Evolutionary conservation across 495 filamentous ascomycete species (phyloP), one percentile per base, ranked within the genome.

Genomic region (Apodospora peruviana): DNA sequence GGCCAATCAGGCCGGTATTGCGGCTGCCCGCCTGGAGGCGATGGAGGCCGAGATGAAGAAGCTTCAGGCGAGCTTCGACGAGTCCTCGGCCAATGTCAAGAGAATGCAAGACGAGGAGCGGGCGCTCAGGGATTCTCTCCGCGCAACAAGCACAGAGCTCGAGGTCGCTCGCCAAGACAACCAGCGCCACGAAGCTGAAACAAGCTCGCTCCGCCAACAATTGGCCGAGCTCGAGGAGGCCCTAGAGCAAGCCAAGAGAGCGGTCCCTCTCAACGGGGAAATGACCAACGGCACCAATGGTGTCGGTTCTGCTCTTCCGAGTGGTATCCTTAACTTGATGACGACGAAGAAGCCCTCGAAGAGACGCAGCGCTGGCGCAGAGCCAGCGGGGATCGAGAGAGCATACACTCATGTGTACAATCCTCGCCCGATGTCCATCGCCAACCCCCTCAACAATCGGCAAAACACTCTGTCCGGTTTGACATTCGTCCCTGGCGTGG

Each of bases 281-380:
- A 57, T 86, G 46, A 67, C 73, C 34, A 95, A 95, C 61, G 89
- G 88, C 35, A 63, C 56, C 12, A 41, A 51, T 22, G 51, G 61
- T 9, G 61, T 53, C 41, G 51, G 67, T 10, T 74, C 77, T 47
- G 62, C 76, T 19, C 78, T 84, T 48, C 71, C 80, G 2, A 85
- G 75, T 48, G 89, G 90, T 44, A 78, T 99, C 45, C 96, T 99
- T 74, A 97, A 97, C 62, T 74, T 99, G 40, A 93, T 99, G 14
- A 88, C 91, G 11, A 88, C 89, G 18, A 99, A 97, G 80, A 96
- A 95, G 74, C 90, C 91, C 27, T n/a, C n/a, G n/a, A 96, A 97
- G 75, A 73, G 93, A 61, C 80, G 94, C 40, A 97, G 93, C 67
- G 93, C 89, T 43, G 93, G 93, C 25, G 84, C 86, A n/a, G 91